phyloP scores from a whole-genome alignment of 257 asterid genomes.

The Nicotiana sylvestris region DNA sequence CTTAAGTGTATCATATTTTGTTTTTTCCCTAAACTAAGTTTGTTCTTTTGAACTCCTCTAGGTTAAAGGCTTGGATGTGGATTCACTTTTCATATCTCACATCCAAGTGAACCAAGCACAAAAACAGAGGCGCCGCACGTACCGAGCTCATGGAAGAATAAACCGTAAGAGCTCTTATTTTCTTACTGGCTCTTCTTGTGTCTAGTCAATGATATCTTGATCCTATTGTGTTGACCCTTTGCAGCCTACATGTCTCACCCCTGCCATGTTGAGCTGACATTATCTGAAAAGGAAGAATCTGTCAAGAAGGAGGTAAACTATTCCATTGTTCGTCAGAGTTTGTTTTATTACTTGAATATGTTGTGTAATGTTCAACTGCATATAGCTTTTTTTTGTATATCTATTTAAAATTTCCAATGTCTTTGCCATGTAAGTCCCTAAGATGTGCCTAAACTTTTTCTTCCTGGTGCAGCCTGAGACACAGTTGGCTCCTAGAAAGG shows the following conservation, averaged over 20 bases:
- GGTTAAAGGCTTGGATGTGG: slow-evolving; percentile 81
- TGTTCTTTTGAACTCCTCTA: background rate
- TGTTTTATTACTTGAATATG: background rate
- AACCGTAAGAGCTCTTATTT: slow-evolving; percentile 41
- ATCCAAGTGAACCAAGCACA: slow-evolving; percentile 71
- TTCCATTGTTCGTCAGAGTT: background rate
- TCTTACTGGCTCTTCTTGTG: background rate
- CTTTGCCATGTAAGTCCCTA: background rate
- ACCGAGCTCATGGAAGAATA: slow-evolving; percentile 77
- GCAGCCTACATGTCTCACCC: slow-evolving; percentile 73
- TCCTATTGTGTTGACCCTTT: background rate
- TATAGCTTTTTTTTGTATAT: background rate
- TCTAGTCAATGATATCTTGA: background rate
- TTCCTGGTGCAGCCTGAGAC: slow-evolving; percentile 23
- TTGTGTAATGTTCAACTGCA: background rate
- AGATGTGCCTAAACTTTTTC: background rate
- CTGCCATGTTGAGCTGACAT: slow-evolving; percentile 62
- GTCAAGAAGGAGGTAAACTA: slow-evolving; percentile 60
- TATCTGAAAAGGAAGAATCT: slow-evolving; percentile 65
- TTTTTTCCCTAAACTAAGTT: background rate
- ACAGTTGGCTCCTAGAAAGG: slow-evolving; percentile 22
- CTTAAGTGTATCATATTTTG: no score
- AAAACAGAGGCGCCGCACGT: slow-evolving; percentile 71
- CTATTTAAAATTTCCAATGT: background rate
- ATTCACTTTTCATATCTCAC: slow-evolving; percentile 65